Evolutionary conservation across 2,329 filamentous ascomycete species (phyloP).

Genomic region (Biscogniauxia mediterranea): DNA sequence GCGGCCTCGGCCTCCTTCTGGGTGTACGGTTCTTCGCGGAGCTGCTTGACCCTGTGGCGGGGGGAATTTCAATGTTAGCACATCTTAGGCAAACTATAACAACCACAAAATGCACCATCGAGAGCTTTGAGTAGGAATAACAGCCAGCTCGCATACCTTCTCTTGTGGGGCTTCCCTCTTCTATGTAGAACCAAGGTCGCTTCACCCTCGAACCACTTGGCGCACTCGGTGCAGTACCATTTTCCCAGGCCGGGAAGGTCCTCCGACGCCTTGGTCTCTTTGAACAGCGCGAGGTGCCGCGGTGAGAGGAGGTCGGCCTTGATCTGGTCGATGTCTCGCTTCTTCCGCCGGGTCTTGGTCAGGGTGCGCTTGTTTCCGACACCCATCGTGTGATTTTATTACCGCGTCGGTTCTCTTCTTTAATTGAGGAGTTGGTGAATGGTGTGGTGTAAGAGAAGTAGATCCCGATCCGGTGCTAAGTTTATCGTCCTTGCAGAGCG

Average conservation of each 20-base stretch:
- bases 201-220: conserved; percentile 93
- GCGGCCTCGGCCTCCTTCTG: conserved; percentile 85
- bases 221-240: conserved; percentile 88
- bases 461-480: not conserved
- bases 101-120: not conserved
- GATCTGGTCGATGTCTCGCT: conserved; percentile 88
- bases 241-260: conserved; percentile 84
- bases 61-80: conserved; percentile 20
- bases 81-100: too few species aligned
- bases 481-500: not conserved
- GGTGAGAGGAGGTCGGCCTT: conserved; percentile 76
- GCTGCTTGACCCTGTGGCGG: conserved; percentile 65
- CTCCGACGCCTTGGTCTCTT: conserved; percentile 74
- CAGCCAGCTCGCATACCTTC: conserved; percentile 58
- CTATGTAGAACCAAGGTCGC: conserved; percentile 71
- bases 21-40: conserved; percentile 81
- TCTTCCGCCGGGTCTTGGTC: conserved; percentile 72
- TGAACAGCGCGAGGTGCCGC: conserved; percentile 77
- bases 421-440: not conserved
- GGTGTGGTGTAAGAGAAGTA: conserved; percentile 9
- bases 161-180: conserved; percentile 90
- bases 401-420: not conserved
- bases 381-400: conserved; percentile 54
- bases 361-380: conserved; percentile 64
- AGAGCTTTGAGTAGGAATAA: not conserved